Evolutionary conservation across 352 stramenopile species (phyloP), one percentile per base, ranked within the genome.

Genomic region (Aphanomyces euteiches): DNA sequence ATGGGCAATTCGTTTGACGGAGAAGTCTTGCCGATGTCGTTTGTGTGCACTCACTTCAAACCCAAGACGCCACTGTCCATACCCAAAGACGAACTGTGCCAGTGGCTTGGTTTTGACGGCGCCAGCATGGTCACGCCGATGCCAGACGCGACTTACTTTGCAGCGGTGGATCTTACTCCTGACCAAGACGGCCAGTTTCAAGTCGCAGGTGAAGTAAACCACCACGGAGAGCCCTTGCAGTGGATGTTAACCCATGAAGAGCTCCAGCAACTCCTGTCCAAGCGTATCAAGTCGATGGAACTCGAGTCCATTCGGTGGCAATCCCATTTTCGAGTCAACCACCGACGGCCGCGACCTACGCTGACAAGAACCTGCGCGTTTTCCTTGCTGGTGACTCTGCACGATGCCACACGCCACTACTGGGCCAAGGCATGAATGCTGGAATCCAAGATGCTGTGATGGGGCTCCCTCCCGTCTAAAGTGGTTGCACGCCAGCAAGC

Each of bases 381-480:
- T 69, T 69, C 47, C 17, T 69, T 3, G 41, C 43, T 28, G 63
- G 63, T 0, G 63, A 69, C 28, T 41, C 63, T 5, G 54, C 37
- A 4, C 63, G 59, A 19, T 69, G 63, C 63, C 63, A 69, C 50
- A 47, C 63, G 47, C 47, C 63, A 15, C 34, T 69, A 0, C 21
- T 47, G 28, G 63, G 63, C 47, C 63, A 59, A 57, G 63, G 63
- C 37, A 57, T 69, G 43, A 69, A 57, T 19, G 43, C 28, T 6
- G 63, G 63, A 3, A 41, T 69, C 28, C 63, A 69, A 41, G 63
- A 69, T n/a, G 63, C 63, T 7, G 63, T 69, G 43, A 53, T 19
- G 45, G 45, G n/a, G 45, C 13, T 53, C 13, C 1, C 45, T 2
- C 45, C 45, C 2, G 13, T 53, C 45, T n/a, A 53, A 15, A 53